Evolutionary conservation across 805 yeast species (phyloP).

Genomic region (Pichia sporocuriosa): DNA sequence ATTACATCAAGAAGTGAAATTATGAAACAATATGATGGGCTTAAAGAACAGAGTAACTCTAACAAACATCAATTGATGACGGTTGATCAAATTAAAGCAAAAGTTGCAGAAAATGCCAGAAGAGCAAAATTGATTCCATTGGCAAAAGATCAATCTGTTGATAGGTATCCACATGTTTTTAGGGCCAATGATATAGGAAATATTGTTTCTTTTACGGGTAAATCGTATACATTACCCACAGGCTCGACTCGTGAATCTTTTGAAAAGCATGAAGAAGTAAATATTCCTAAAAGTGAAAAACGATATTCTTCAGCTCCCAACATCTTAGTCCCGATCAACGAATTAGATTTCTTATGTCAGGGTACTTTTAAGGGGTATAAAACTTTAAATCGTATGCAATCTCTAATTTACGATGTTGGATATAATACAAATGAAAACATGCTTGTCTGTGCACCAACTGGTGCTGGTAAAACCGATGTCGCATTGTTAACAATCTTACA

Average conservation of each 20-base stretch:
- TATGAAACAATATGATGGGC: constrained; percentile 18
- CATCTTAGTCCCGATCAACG: constrained; percentile 48
- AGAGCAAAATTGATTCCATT: constrained; percentile 43
- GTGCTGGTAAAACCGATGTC: constrained; percentile 96
- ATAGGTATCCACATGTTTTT: constrained; percentile 81
- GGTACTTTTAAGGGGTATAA: constrained; percentile 79
- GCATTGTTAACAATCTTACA: constrained; percentile 77
- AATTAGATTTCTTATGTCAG: constrained; percentile 70
- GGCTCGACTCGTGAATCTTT: constrained; percentile 67
- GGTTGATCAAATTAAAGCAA: constrained; percentile 48
- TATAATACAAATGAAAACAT: constrained; percentile 90
- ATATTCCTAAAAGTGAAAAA: constrained; percentile 68
- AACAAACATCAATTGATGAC: constrained; percentile 34
- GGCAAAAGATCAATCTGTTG: constrained; percentile 38
- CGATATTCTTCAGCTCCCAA: constrained; percentile 36
- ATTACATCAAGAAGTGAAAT: constrained; percentile 38
- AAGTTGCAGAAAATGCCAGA: constrained; percentile 44
- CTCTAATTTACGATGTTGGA: constrained; percentile 86
- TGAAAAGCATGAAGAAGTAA: constrained; percentile 62
- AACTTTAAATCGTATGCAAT: constrained; percentile 79
- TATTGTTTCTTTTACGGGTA: constrained; percentile 73
- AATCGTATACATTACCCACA: constrained; percentile 67
- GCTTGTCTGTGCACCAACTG: constrained; percentile 96
- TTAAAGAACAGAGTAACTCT: background rate
- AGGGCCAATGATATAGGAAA: constrained; percentile 61